Evolutionary conservation across 179 eudicot genomes (phyloP).

Genomic region (Beta corolliflora): DNA sequence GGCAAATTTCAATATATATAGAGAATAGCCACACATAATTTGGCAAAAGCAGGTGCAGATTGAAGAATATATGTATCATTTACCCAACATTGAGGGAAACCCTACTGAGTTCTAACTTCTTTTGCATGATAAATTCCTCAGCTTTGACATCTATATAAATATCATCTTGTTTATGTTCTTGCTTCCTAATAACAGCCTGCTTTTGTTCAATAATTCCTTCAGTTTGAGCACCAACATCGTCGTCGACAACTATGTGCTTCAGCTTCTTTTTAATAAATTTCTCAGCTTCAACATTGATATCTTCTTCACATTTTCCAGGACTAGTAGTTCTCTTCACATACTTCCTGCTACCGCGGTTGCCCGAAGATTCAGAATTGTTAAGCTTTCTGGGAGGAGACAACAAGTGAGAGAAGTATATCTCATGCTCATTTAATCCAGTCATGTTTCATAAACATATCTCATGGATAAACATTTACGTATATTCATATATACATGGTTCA

Average conservation of each 20-base stretch:
- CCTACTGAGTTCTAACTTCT: conserved; percentile 11
- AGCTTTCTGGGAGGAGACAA: conserved; percentile 14
- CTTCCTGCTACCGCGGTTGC: not conserved
- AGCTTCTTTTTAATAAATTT: conserved; percentile 16
- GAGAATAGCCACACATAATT: not conserved
- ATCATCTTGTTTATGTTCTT: not conserved
- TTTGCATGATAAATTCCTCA: conserved; percentile 17
- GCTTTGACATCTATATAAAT: conserved; percentile 3
- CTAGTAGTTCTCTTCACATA: not conserved
- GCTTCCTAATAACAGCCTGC: not conserved
- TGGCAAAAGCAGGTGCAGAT: not conserved
- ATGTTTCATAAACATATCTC: not conserved
- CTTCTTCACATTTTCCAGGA: not conserved
- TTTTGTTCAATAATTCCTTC: not conserved
- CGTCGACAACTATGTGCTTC: not conserved
- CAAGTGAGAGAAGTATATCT: conserved; percentile 16
- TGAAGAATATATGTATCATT: not conserved
- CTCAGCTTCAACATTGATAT: conserved; percentile 2
- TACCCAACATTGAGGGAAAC: not conserved
- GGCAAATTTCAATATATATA: not conserved
- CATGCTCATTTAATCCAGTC: conserved; percentile 11
- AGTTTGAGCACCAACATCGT: not conserved
- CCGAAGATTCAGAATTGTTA: not conserved
- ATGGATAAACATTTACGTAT: not conserved
- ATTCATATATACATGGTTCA: not conserved